These are phyloP conservation scores for Gossypium davidsonii DNA, from an alignment of 441 rosid species.

Conservation along the genomic window DNA sequence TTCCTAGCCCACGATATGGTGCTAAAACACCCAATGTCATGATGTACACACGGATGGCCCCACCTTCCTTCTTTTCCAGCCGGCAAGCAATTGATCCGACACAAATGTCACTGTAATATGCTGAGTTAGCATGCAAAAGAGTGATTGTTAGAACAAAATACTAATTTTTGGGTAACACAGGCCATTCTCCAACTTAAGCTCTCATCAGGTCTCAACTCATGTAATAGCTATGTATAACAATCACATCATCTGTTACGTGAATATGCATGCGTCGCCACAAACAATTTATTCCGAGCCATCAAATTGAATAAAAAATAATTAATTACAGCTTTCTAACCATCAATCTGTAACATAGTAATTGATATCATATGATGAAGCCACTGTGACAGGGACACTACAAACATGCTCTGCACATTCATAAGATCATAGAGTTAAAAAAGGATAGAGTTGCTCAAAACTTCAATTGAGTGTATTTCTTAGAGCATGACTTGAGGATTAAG, in stretches of 20 bases:
- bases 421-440: neutral
- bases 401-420: neutral
- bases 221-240: neutral
- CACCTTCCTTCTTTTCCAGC: constrained; percentile 88
- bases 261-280: neutral
- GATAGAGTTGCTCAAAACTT: neutral
- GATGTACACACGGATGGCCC: constrained; percentile 71
- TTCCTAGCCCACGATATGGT: constrained; percentile 91
- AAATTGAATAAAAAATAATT: neutral
- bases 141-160: neutral
- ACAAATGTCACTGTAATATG: constrained; percentile 88
- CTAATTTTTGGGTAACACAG: neutral
- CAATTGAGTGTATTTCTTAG: neutral
- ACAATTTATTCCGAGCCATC: neutral
- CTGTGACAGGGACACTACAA: neutral
- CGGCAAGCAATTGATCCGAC: constrained; percentile 96
- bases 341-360: neutral
- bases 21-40: constrained; percentile 98
- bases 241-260: neutral
- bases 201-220: neutral
- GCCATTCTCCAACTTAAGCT: neutral
- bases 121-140: constrained; percentile 35
- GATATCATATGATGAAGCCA: neutral
- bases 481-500: neutral
- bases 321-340: neutral